phyloP scores from a whole-genome alignment of 2,329 filamentous ascomycete genomes.

The Fusarium sororula region DNA sequence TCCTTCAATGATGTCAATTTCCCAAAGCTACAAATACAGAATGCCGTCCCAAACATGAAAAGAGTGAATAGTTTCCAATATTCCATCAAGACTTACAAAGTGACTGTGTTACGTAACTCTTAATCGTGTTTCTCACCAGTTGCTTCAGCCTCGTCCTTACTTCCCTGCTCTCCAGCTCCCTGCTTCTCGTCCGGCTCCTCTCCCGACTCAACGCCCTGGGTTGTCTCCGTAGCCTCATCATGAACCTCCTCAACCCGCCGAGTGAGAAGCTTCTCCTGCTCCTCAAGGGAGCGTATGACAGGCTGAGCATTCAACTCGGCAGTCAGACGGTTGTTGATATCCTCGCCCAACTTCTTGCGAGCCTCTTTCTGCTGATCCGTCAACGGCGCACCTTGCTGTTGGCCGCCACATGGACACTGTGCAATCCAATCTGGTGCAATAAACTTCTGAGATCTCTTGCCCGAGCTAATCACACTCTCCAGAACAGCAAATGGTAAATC shows the following conservation, averaged over 20 bases:
- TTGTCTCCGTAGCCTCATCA: background rate
- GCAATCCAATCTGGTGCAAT: background rate
- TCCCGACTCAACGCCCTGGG: fast-evolving
- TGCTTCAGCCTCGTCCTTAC: fast-evolving
- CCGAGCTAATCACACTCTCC: too few species aligned
- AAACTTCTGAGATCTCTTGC: background rate
- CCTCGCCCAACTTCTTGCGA: background rate
- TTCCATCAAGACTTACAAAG: fast-evolving
- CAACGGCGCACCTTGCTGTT: fast-evolving
- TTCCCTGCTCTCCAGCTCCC: fast-evolving
- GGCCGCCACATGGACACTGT: background rate
- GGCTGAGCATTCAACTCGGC: background rate
- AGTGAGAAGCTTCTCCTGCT: background rate
- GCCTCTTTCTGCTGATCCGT: background rate
- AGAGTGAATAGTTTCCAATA: fast-evolving
- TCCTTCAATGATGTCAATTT: background rate
- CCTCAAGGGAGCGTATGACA: background rate
- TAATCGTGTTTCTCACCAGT: background rate
- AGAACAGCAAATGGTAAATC: background rate
- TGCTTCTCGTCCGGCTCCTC: fast-evolving
- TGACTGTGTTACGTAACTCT: fast-evolving
- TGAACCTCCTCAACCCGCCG: background rate
- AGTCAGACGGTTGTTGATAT: background rate
- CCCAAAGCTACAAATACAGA: too few species aligned
- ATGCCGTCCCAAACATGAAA: background rate